Evolutionary conservation across 1,284 basidiomycete species (phyloP), one percentile per base, ranked within the genome.

Genomic region (Phlebopus sp.): DNA sequence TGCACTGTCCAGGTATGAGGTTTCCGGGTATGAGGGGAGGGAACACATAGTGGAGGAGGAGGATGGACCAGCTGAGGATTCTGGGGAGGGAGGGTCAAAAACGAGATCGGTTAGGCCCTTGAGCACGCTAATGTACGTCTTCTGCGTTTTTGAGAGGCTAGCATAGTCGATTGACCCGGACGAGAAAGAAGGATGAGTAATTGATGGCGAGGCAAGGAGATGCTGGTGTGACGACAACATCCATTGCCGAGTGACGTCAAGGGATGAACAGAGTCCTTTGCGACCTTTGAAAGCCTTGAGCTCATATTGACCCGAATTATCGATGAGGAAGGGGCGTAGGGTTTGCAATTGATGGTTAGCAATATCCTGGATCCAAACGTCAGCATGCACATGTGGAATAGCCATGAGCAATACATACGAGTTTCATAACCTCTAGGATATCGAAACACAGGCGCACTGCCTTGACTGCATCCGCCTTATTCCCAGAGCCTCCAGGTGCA

Each of bases 331-430:
- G 14, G 91, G 90, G 47, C 92, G 85, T 14, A 94, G 77, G 25
- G 89, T 85, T 64, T 93, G 87, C 17, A 96, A 79, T 70, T 96
- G 93, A 69, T 96, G 93, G 65, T 97, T 97, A 34, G 93, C 92
- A 56, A 96, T 92, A 67, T 97, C 93, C 91, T 93, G 38, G 55
- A 11, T 53, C 29, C 25, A 54, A 58, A 59, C 45, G 53, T 56
- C 25, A 56, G 53, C 41, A 40, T 29, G 42, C 15, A 37, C 11
- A 52, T 37, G 42, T 56, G 42, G 46, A 47, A 50, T 18, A 53
- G 50, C 32, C 41, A 46, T 6, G 46, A 53, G 42, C 38, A 50
- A 52, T 35, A 78, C 87, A 66, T 61, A 90, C 91, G 59, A 97
- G 77, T 75, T 95, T 95, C 93, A 97, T 96, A 56, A 94, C 77